Evolutionary conservation across 2,329 filamentous ascomycete genomes (phyloP), one percentile per base, ranked within the genome.

Genomic region (Aureobasidium namibiae): DNA sequence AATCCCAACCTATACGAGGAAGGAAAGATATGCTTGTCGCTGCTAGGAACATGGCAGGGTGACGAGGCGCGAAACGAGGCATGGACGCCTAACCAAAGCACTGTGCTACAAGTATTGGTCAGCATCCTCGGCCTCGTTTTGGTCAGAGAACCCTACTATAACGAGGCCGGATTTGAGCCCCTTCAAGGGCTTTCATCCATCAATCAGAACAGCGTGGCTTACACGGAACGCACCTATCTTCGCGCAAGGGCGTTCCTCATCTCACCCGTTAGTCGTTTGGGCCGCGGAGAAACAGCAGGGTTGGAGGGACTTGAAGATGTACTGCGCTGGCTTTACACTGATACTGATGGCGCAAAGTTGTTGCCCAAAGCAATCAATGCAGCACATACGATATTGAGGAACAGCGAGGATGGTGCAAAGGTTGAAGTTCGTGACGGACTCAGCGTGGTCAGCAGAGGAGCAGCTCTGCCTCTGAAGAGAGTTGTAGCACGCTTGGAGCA

Each of bases 1-100:
- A 86, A 85, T 63, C 82, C 82, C 0, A 86, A 86, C 63, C 69
- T 86, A 1, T 85, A 85, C 67, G 82, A 85, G 63, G 79, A 84
- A 61, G 82, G 82, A 24, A 83, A 80, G 65, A 83, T 85, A 33
- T 85, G 83, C 64, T 70, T 85, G 16, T 80, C 77, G 62, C 67
- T 85, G 23, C 69, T 85, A 4, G 82, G 81, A 13, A 85, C 82
- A 2, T 85, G 82, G 82, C 77, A 81, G 56, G 75, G 78, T 0
- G 81, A 65, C 21, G 56, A 68, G 74, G 79, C 59, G 71, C 78
- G 62, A 70, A 76, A 76, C 38, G 82, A 84, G 66, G 74, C 69
- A 36, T 85, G 82, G 82, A 78, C 72, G 24, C 69, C 79, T 1
- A 69, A 70, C 0, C 76, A 77, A 57, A 81, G 79, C 60, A 84